These are phyloP conservation scores for Aschersonia sp. DNA, from an alignment of 2,329 filamentous ascomycete species.

Conservation along the genomic window DNA sequence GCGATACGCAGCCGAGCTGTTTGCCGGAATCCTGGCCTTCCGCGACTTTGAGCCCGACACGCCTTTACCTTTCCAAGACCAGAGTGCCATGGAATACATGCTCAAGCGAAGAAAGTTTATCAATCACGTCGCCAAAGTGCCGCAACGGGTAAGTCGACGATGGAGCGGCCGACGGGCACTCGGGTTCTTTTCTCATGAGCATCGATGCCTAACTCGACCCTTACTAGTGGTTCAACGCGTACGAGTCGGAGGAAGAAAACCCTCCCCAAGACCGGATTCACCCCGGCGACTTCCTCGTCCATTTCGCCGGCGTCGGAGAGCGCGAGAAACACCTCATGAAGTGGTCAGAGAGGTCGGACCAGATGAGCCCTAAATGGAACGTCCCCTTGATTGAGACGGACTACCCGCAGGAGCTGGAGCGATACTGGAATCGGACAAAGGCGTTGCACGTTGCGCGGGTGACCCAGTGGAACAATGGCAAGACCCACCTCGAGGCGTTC, in stretches of 20 bases:
- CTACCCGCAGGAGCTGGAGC: background rate
- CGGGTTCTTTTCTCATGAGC: too few species aligned
- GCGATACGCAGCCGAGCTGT: constrained; percentile 6
- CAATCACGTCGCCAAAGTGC: constrained; percentile 5
- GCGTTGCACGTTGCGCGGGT: background rate
- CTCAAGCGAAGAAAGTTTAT: constrained; percentile 4
- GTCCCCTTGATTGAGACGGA: background rate
- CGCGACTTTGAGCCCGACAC: constrained; percentile 6
- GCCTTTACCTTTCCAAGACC: constrained; percentile 5
- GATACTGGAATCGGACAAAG: constrained; percentile 2
- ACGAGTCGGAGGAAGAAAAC: background rate
- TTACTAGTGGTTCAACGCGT: constrained; percentile 9
- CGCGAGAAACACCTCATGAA: background rate
- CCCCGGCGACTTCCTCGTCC: constrained; percentile 8
- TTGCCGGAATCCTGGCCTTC: constrained; percentile 6
- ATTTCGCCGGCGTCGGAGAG: constrained; percentile 6
- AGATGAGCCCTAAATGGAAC: constrained; percentile 1
- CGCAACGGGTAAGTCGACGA: constrained; percentile 4
- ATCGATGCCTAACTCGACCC: background rate
- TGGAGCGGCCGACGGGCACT: too few species aligned
- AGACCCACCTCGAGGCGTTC: background rate
- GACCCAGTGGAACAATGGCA: background rate
- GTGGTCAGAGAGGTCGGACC: constrained; percentile 2
- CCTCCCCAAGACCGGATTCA: background rate
- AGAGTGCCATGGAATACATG: constrained; percentile 8